Percentiles rank a stretch among this genome's conserved stretches.
Conservation (phyloP, 2,329 filamentous ascomycete species). For the Pestalotiopsis sp. region DNA sequence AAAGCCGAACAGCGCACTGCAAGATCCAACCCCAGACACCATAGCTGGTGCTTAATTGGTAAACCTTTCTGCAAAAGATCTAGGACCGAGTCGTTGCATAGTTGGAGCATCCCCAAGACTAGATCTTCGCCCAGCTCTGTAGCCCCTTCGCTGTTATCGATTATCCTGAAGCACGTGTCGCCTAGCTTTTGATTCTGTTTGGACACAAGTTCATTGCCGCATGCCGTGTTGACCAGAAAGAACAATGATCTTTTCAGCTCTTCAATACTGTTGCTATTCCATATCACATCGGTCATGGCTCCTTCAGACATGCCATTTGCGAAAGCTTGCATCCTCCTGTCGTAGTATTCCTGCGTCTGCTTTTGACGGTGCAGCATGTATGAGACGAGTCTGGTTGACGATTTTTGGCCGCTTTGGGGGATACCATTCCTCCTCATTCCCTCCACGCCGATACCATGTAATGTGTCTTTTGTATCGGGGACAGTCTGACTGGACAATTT, state of each 20-base stretch:
- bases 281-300: not conserved
- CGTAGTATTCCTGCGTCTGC: not conserved
- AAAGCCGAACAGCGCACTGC: slow-evolving; percentile 26
- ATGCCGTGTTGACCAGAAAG: not conserved
- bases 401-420: not conserved
- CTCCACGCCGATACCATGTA: not conserved
- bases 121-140: not conserved
- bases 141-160: not conserved
- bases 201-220: slow-evolving; percentile 13
- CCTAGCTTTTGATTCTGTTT: not conserved
- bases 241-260: not conserved
- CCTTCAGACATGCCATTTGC: slow-evolving; percentile 22
- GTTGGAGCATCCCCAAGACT: slow-evolving; percentile 27
- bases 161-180: not conserved
- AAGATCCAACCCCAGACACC: slow-evolving; percentile 31
- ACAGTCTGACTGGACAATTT: not conserved
- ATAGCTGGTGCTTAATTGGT: slow-evolving; percentile 29
- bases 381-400: not conserved
- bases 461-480: not conserved
- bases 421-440: not conserved
- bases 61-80: slow-evolving; percentile 28
- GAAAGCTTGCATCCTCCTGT: not conserved
- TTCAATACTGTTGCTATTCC: not conserved
- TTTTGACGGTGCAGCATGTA: slow-evolving; percentile 1
- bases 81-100: slow-evolving; percentile 44